Evolutionary conservation across 306 rosid species (phyloP).

Genomic region (Senna siamea): DNA sequence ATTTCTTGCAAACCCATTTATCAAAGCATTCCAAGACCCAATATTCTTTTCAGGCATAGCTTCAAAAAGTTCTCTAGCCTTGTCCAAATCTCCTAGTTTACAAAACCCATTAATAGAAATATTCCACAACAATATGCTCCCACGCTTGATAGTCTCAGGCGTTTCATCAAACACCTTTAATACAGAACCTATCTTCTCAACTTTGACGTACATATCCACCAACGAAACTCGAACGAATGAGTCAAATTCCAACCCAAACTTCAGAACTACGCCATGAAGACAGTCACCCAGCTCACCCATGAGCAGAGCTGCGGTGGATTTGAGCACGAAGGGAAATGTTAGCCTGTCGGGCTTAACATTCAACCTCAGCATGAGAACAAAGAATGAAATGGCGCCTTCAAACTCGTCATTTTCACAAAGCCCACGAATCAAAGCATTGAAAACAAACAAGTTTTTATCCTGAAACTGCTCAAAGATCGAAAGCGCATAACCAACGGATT

Average conservation of each 20-base stretch:
- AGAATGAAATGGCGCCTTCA: neutral
- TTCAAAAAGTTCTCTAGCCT: constrained; percentile 17
- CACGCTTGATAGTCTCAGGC: constrained; percentile 9
- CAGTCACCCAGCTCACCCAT: neutral
- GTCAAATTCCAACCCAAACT: neutral
- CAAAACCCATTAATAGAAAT: constrained; percentile 10
- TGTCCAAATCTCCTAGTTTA: constrained; percentile 18
- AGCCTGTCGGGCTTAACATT: constrained; percentile 11
- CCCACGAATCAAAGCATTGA: constrained; percentile 18
- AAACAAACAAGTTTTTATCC: constrained; percentile 7
- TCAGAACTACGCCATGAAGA: neutral
- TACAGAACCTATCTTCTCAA: neutral
- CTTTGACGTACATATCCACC: constrained; percentile 14
- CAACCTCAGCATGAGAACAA: constrained; percentile 1
- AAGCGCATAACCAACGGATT: neutral
- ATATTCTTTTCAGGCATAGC: constrained; percentile 1
- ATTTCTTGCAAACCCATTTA: constrained; percentile 9
- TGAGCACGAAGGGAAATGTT: constrained; percentile 6
- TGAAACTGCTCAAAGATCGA: constrained; percentile 1
- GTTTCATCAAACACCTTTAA: constrained; percentile 12
- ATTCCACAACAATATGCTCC: constrained; percentile 14
- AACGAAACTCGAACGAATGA: constrained; percentile 14
- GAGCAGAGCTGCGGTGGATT: constrained; percentile 1
- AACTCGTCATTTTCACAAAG: constrained; percentile 9
- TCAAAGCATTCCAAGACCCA: constrained; percentile 18